Evolutionary conservation across 805 yeast genomes (phyloP).

Genomic region (Phaffomyces antillensis): DNA sequence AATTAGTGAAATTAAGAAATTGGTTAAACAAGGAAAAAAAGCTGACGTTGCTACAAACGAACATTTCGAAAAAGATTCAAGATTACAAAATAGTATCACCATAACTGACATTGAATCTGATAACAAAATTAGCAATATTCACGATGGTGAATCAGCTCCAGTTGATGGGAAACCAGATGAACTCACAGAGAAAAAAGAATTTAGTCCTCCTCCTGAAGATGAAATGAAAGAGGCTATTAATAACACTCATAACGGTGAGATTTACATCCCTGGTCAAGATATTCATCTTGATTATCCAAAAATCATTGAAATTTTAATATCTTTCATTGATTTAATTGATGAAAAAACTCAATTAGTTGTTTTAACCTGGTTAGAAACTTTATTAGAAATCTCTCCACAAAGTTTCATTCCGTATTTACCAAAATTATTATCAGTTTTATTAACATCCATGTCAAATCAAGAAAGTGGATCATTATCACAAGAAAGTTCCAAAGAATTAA

Average conservation of each 20-base stretch:
- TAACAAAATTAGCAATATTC: neutral
- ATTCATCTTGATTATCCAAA: constrained; percentile 72
- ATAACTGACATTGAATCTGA: constrained; percentile 17
- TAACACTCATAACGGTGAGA: constrained; percentile 39
- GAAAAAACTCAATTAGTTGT: constrained; percentile 74
- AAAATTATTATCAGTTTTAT: constrained; percentile 59
- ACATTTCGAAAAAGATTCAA: constrained; percentile 12
- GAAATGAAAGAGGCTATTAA: constrained; percentile 18
- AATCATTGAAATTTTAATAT: constrained; percentile 73
- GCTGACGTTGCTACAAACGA: constrained; percentile 2
- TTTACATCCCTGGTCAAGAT: constrained; percentile 73
- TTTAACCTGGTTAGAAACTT: constrained; percentile 72
- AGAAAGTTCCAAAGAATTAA: constrained; percentile 49
- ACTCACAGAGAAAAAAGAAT: neutral
- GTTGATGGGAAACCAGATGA: neutral
- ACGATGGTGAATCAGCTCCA: neutral
- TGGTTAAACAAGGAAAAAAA: constrained; percentile 31
- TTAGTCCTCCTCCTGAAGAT: neutral
- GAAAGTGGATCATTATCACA: constrained; percentile 36
- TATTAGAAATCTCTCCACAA: constrained; percentile 66
- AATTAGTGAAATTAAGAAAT: constrained; percentile 59
- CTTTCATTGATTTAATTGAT: constrained; percentile 63
- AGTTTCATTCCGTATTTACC: constrained; percentile 72
- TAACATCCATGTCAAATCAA: constrained; percentile 49
- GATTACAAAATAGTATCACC: constrained; percentile 13